Conservation (phyloP, 208 protist species). For the Angomonas desouzai region DNA sequence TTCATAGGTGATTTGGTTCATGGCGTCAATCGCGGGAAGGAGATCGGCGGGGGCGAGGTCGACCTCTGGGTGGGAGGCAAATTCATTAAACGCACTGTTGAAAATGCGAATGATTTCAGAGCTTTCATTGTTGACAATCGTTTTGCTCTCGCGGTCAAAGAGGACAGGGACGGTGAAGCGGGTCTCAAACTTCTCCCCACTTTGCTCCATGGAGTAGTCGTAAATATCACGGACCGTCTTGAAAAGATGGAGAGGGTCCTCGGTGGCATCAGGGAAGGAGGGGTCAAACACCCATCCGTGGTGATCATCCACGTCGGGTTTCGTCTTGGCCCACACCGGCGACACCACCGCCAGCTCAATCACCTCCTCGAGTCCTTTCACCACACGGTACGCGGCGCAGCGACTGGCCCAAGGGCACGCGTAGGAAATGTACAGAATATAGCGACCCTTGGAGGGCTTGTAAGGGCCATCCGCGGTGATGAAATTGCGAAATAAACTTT, state of each 20-base stretch:
- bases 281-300: slow-evolving; percentile 63
- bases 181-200: slow-evolving; percentile 36
- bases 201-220: slow-evolving; percentile 39
- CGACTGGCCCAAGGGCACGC: slow-evolving; percentile 86
- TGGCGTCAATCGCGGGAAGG: slow-evolving; percentile 59
- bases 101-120: slow-evolving; percentile 88
- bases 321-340: slow-evolving; percentile 42
- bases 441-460: slow-evolving; percentile 49
- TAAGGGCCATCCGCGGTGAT: slow-evolving; percentile 36
- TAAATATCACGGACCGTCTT: slow-evolving; percentile 61
- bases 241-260: slow-evolving; percentile 36
- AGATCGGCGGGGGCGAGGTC: slow-evolving; percentile 73
- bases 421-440: slow-evolving; percentile 86
- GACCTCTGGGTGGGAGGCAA: slow-evolving; percentile 42
- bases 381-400: slow-evolving; percentile 34
- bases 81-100: slow-evolving; percentile 67
- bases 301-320: slow-evolving; percentile 35
- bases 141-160: slow-evolving; percentile 77
- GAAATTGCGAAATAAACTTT: slow-evolving; percentile 42
- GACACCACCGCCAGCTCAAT: slow-evolving; percentile 48
- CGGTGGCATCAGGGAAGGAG: slow-evolving; percentile 27
- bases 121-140: slow-evolving; percentile 92
- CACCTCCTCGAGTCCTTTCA: slow-evolving; percentile 62
- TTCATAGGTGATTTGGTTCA: slow-evolving; percentile 78
- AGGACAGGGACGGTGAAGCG: slow-evolving; percentile 87